Percentiles rank a stretch among this genome's conserved stretches.
phyloP scores from a whole-genome alignment of 179 eudicot species.

The Silene vulgaris region DNA sequence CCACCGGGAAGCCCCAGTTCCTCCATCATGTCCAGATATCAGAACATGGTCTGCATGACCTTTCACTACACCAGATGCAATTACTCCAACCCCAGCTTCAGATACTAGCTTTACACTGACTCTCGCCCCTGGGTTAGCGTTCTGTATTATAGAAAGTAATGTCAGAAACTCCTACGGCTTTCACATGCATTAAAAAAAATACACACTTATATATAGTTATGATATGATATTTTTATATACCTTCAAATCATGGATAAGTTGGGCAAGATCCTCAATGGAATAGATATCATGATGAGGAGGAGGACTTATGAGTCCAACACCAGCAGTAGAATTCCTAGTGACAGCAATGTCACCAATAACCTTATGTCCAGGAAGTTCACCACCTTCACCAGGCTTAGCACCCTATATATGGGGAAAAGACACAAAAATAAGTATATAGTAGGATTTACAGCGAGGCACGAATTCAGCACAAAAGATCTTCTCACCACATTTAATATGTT shows the following conservation, averaged over 20 bases:
- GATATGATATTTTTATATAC: constrained; percentile 28
- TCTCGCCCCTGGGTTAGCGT: constrained; percentile 92
- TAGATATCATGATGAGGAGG: constrained; percentile 99
- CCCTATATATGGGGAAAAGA: constrained; percentile 47
- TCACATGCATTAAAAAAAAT: background rate
- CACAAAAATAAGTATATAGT: constrained; percentile 22
- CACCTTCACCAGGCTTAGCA: constrained; percentile 99
- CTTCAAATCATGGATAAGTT: constrained; percentile 91
- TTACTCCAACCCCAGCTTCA: constrained; percentile 98
- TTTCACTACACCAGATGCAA: constrained; percentile 96
- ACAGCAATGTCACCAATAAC: constrained; percentile 95
- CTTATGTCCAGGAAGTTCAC: constrained; percentile 98
- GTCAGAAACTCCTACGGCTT: constrained; percentile 10
- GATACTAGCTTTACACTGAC: constrained; percentile 95
- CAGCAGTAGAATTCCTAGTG: constrained; percentile 95
- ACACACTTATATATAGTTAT: background rate
- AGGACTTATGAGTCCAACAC: constrained; percentile 98
- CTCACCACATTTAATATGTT: constrained; percentile 71
- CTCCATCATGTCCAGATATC: constrained; percentile 99
- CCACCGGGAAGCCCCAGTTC: constrained; percentile 98
- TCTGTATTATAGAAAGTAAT: constrained; percentile 37
- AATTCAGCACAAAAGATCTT: constrained; percentile 32
- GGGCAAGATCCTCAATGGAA: constrained; percentile 98
- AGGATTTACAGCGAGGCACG: constrained; percentile 17
- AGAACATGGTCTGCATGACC: constrained; percentile 97